Evolutionary conservation across 371 early-diverging fungal genomes (phyloP), one percentile per base, ranked within the genome.

Genomic region (Lichtheimia ornata): DNA sequence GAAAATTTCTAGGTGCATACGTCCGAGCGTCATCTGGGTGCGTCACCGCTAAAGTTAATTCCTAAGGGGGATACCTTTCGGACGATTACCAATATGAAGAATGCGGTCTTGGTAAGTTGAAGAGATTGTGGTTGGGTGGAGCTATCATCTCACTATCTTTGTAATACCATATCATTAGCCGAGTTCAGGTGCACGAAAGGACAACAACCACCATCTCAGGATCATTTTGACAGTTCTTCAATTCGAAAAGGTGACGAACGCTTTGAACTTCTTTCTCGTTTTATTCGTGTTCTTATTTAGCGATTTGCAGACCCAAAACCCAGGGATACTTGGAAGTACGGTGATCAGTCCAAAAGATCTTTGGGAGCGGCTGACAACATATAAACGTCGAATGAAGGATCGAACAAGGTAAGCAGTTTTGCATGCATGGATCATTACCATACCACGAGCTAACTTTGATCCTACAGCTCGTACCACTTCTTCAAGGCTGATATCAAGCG

Each of bases 401-500:
- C 11, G 13, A 52, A 22, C n/a, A 7, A 52, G 17, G 14, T n/a
- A 17, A 30, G 25, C 25, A n/a, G 4, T 24, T 27, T 1, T 24
- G 2, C 4, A 24, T 27, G 5, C 22, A 4, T 27, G 6, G 28
- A 27, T 14, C 24, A 52, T 15, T 25, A n/a, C n/a, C n/a, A n/a
- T 2, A 13, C 28, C 14, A 4, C 12, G 28, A 27, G 12, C 20
- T 50, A 50, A 50, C 7, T 4, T 28, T 28, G 28, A 28, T 28
- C 28, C 28, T 35, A 15, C 27, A 58, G 50, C 11, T 53, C 61
- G n/a, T 68, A 68, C 5, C 96, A 88, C 53, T 88, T 94, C 71
- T 91, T 87, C 56, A 96, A 96, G 63, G 81, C 92, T 13, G 97
- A 96, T 65, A 85, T 95, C 27, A 71, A 72, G 25, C 72, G 71